Evolutionary conservation across 1,139 yeast genomes (phyloP).

Genomic region (Pneumocystis oryctolagi): DNA sequence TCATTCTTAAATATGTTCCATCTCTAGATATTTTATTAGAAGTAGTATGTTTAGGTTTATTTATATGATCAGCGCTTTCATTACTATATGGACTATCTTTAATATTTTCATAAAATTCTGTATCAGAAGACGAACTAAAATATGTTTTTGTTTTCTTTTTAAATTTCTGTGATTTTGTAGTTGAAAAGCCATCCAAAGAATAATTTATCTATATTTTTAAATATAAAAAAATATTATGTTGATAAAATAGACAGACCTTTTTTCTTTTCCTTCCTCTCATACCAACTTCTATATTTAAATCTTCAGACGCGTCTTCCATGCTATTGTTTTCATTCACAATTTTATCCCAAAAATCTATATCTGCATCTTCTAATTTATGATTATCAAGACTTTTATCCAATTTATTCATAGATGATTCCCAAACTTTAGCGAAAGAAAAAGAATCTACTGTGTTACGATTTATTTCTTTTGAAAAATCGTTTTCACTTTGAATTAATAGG

Average conservation of each 20-base stretch:
- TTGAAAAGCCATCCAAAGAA: not conserved
- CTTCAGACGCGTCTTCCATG: not conserved
- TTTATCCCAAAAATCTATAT: slow-evolving; percentile 1
- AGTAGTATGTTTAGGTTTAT: not conserved
- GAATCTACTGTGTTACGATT: slow-evolving; percentile 28
- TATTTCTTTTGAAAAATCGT: slow-evolving; percentile 62
- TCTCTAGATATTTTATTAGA: not conserved
- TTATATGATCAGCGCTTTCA: not conserved
- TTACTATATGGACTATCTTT: not conserved
- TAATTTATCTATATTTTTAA: not conserved
- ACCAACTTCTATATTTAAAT: not conserved
- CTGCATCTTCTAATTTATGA: not conserved
- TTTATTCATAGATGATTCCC: slow-evolving; percentile 12
- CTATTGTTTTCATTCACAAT: not conserved
- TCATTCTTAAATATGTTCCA: not conserved
- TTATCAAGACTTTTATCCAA: not conserved
- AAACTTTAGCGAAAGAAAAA: slow-evolving; percentile 15
- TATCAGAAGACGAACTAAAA: not conserved
- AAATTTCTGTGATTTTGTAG: not conserved
- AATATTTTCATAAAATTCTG: not conserved
- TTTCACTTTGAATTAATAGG: slow-evolving; percentile 9
- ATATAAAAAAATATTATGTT: not conserved
- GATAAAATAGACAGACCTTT: not conserved
- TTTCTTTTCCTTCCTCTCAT: not conserved
- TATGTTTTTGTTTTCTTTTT: not conserved